Evolutionary conservation across 2,329 filamentous ascomycete genomes (phyloP), one percentile per base, ranked within the genome.

Genomic region (Kalaharituber pfeilii): DNA sequence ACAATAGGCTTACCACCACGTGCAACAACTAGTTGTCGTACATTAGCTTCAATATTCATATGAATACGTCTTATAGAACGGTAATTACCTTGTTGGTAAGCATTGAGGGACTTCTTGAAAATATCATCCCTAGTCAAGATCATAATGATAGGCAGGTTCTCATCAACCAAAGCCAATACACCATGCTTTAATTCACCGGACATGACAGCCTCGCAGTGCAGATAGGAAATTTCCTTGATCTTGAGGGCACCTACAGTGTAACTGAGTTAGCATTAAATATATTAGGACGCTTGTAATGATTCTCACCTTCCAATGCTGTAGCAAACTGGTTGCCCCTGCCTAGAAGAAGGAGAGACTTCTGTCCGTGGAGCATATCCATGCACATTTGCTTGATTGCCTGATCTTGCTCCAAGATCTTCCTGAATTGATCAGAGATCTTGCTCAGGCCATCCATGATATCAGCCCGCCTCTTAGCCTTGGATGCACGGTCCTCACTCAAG

Each of bases 211-310:
- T 98, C 91, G 71, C 91, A 98, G 72, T 98, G 91, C 57, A 98
- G 84, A 72, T 98, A 98, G 18, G 89, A 96, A 66, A 98, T 98
- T 74, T 98, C 91, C 79, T 98, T 98, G 72, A 98, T 98, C 78
- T 98, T 98, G 64, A 98, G 77, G 50, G 91, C 91, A 72, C 86
- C 91, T 36, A n/a, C n/a, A 36, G n/a, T 9, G 30, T 36, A 9
- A 9, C 9, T 36, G 9, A 36, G 30, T n/a, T n/a, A 36, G 9
- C 30, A 36, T 36, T 36, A 9, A 36, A 36, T 9, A 36, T 36
- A n/a, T 36, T 9, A n/a, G 30, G 9, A n/a, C 9, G 9, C 30
- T 9, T n/a, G 9, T 9, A 9, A n/a, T 36, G 30, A 36, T 9
- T 9, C 30, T 36, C 30, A 36, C 30, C 42, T 75, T 98, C 91